A percentile compares a stretch with the other conserved stretches of the same genome.
These are phyloP conservation scores for Vigna hirtella DNA, from an alignment of 306 rosid genomes.

Conservation along the genomic window DNA sequence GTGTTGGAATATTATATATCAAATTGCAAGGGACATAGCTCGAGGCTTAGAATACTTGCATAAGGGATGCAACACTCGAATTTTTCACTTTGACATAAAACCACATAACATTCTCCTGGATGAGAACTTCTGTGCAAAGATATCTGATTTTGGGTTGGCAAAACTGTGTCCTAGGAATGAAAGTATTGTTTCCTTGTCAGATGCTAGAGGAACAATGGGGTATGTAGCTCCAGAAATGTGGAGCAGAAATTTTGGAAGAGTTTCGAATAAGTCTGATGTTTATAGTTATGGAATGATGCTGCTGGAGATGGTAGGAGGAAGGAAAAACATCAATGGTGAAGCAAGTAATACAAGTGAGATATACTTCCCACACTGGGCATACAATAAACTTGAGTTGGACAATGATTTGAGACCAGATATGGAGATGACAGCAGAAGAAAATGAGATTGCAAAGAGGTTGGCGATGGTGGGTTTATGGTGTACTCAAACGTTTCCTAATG, in stretches of 20 bases:
- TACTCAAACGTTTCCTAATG: slow-evolving; percentile 42
- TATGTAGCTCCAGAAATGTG: slow-evolving; percentile 57
- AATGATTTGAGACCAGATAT: not conserved
- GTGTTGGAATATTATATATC: slow-evolving; percentile 34
- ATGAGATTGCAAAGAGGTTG: slow-evolving; percentile 46
- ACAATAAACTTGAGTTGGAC: slow-evolving; percentile 7
- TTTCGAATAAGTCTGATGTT: not conserved
- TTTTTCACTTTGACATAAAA: slow-evolving; percentile 48
- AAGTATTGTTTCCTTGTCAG: slow-evolving; percentile 43
- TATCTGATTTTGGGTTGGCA: slow-evolving; percentile 55
- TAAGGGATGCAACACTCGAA: slow-evolving; percentile 47
- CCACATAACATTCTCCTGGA: slow-evolving; percentile 53
- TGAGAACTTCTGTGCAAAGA: slow-evolving; percentile 40
- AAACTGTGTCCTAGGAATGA: slow-evolving; percentile 46
- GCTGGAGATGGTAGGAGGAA: not conserved
- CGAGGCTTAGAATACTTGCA: slow-evolving; percentile 31
- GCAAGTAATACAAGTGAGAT: not conserved
- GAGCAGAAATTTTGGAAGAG: slow-evolving; percentile 10
- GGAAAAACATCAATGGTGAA: not conserved
- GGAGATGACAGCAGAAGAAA: slow-evolving; percentile 33
- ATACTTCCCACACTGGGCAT: not conserved
- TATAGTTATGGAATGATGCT: not conserved
- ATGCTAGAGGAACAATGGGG: slow-evolving; percentile 54
- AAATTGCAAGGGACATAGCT: not conserved
- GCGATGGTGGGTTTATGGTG: slow-evolving; percentile 54